These are phyloP conservation scores for Catharanthus roseus DNA, from an alignment of 257 asterid species.

Conservation along the genomic window DNA sequence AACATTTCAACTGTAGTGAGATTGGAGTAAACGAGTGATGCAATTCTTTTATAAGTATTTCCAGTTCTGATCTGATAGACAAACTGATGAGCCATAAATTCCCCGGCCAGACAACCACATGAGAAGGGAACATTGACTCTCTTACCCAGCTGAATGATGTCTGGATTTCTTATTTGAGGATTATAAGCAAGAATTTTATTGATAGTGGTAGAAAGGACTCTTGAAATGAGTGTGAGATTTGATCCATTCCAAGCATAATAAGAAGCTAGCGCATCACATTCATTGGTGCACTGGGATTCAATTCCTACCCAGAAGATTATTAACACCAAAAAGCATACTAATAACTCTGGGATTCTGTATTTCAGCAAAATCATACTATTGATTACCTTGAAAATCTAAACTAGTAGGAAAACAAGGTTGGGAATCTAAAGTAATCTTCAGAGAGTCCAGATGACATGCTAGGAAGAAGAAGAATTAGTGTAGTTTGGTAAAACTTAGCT, in stretches of 20 bases:
- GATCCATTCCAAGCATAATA: constrained; percentile 45
- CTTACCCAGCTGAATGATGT: constrained; percentile 24
- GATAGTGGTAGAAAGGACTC: constrained; percentile 35
- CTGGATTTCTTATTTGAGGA: constrained; percentile 44
- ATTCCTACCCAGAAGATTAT: constrained; percentile 23
- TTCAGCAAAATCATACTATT: constrained; percentile 19
- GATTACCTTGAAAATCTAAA: too few relatives aligned
- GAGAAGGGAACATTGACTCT: constrained; percentile 54
- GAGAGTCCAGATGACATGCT: background rate
- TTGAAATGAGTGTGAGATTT: constrained; percentile 46
- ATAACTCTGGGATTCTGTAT: constrained; percentile 4
- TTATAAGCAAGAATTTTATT: constrained; percentile 36
- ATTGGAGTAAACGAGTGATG: constrained; percentile 34
- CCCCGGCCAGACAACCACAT: constrained; percentile 37
- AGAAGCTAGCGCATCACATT: constrained; percentile 60
- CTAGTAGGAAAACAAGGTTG: background rate
- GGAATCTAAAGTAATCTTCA: background rate
- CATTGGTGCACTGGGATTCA: constrained; percentile 34
- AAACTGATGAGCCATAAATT: constrained; percentile 55
- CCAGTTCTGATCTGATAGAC: constrained; percentile 28
- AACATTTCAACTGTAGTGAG: constrained; percentile 56
- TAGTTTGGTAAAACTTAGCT: too few relatives aligned
- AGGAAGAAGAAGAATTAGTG: constrained; percentile 2
- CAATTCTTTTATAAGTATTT: constrained; percentile 27
- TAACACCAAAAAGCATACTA: constrained; percentile 17